Conservation (phyloP, 257 asterid species). For the Rauvolfia tetraphylla region DNA sequence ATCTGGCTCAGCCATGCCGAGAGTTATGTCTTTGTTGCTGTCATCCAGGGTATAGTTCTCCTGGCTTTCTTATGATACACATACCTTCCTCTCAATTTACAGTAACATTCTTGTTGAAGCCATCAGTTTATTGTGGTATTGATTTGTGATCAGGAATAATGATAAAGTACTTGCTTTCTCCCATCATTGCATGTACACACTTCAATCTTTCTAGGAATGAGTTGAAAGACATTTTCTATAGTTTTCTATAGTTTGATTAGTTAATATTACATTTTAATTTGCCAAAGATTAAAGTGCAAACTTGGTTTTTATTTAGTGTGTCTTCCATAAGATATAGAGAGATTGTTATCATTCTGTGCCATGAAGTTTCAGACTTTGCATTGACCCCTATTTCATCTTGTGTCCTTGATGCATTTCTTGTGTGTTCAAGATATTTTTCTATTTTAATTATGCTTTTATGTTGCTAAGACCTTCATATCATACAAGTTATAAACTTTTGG, state of each 20-base stretch:
- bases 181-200: background rate
- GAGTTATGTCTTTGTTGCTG: constrained; percentile 95
- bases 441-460: background rate
- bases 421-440: background rate
- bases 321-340: background rate
- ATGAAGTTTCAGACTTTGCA: background rate
- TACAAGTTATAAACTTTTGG: background rate
- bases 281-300: background rate
- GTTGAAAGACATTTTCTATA: background rate
- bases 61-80: constrained; percentile 10
- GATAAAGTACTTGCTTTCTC: background rate
- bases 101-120: constrained; percentile 8
- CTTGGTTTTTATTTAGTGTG: background rate
- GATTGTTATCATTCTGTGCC: background rate
- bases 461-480: background rate
- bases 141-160: background rate
- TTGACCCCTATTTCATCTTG: background rate
- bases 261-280: background rate
- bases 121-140: background rate
- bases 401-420: background rate
- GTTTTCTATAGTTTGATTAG: background rate
- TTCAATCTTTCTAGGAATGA: background rate
- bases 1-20: constrained; percentile 97
- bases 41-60: constrained; percentile 74
- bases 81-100: background rate